Base-by-base conservation (phyloP, 768 basidiomycete species). In the Pulveroboletus ravenelii region DNA sequence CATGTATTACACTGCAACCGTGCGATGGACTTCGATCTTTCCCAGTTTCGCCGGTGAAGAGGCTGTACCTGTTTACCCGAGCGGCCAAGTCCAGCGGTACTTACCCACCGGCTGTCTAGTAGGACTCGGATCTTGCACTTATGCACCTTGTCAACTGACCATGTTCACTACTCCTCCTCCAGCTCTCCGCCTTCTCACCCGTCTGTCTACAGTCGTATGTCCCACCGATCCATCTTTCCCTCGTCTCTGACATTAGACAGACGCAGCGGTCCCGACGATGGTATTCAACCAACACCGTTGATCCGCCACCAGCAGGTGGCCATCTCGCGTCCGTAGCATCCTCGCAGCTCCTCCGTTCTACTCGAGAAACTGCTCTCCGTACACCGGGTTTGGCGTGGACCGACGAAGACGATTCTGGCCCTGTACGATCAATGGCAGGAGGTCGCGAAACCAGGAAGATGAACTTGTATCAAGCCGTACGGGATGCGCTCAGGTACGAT, bases 381-480 rank as follows among this genome's bases (percentile, higher is more conserved):
- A 85, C 89, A 0, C 82, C 85, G 3, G 89, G 82, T 8, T 65
- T 93, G 42, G 62, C 57, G n/a, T 93, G 88, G 86, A 64, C 72
- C 10, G 86, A 89, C 50, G 82, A 82, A 32, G 80, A 79, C 45
- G 32, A 34, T 14, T 67, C 70, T 15, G 70, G 66, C 6, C 67
- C 76, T 12, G 55, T 74, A 42, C 70, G 67, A 38, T 70, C 71
- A 32, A 75, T 81, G 35, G 70, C 85, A 13, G 88, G 81, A 17
- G 89, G 89, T 14, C 79, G 89, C 45, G 88, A 92, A 69, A 94
- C 91, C 18, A 81, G 91, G 57, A 93, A 93, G 73, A 95, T 95
- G 92, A 97, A 97, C 64, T 74, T 86, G 57, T 96, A 93, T 68
- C 93, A 96, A 65, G 89, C 94, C 1, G 80, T 97, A 13, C 78